Base-by-base conservation (phyloP, 306 rosid genomes). In the Argentina anserina region DNA sequence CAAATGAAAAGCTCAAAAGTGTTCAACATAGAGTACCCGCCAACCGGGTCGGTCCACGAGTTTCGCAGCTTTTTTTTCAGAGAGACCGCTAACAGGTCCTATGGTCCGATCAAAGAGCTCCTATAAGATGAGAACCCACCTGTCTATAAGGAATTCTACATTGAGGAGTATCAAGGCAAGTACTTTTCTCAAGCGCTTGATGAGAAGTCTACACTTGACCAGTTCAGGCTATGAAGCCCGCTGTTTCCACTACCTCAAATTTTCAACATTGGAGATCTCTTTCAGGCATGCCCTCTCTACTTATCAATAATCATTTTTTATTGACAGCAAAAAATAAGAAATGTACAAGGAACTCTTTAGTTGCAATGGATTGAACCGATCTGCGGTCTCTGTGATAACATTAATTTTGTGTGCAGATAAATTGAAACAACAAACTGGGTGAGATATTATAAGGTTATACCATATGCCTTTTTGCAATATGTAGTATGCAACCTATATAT, bases 71-170 rank as follows among this genome's bases (percentile, higher is more conserved):
- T 73, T 70, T 79, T 88, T 65, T 85, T 85, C 76, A 10, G 31
- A 21, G 59, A 13, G 36, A 34, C 6, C 15, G 15, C 20, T 13
- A 31, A 65, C 23, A 79, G 33, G 36, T 23, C 72, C 1, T 81
- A 81, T 7, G 85, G 88, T 25, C 88, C 90, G 6, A 75, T 88
- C 67, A 79, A 75, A 71, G 85, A 81, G 67, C 72, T 85, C 21
- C 15, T 81, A 23, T 85, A 85, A 49, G 74, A 85, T 70, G 75
- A 81, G 20, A 69, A 60, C n/a, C 86, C 86, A 6, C 80, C 87
- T 13, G 1, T 78, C 9, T 87, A 80, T 13, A 75, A 76, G 26
- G 76, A 82, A 43, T 84, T 83, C 46, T 67, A 42, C 31, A 14
- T 84, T 21, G 73, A 56, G 15, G 84, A 82, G 43, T 87, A 73